These are phyloP conservation scores for Paxillus ammoniavirescens DNA, from an alignment of 768 basidiomycete genomes.

Conservation along the genomic window DNA sequence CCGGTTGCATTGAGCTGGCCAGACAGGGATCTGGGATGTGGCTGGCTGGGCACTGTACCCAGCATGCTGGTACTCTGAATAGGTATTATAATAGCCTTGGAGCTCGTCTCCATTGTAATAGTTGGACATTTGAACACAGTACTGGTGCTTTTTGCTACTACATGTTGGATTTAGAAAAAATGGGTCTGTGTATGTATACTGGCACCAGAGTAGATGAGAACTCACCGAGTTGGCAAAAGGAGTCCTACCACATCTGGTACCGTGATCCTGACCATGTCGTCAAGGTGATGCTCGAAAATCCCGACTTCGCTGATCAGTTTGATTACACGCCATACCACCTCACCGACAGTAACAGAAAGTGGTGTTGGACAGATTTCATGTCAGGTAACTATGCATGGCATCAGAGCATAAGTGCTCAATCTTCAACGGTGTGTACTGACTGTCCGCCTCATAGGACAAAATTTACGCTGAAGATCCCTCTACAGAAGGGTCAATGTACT, in stretches of 20 bases:
- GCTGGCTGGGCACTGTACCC: constrained; percentile 14
- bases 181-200: background rate
- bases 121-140: no score
- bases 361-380: constrained; percentile 35
- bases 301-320: constrained; percentile 20
- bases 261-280: constrained; percentile 13
- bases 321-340: background rate
- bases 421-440: no score
- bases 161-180: no score
- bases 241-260: constrained; percentile 26
- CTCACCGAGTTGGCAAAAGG: constrained; percentile 22
- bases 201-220: background rate
- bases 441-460: no score
- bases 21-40: no score
- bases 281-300: constrained; percentile 19
- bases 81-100: no score
- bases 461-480: constrained; percentile 2
- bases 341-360: background rate
- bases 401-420: constrained; percentile 26
- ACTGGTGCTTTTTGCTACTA: no score
- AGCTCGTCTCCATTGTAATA: no score
- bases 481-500: constrained; percentile 31
- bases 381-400: constrained; percentile 41
- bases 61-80: no score
- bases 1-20: no score